Percentiles rank a stretch among this genome's conserved stretches.
phyloP scores from a whole-genome alignment of 2,329 filamentous ascomycete genomes.

The Trichoderma pleuroti region DNA sequence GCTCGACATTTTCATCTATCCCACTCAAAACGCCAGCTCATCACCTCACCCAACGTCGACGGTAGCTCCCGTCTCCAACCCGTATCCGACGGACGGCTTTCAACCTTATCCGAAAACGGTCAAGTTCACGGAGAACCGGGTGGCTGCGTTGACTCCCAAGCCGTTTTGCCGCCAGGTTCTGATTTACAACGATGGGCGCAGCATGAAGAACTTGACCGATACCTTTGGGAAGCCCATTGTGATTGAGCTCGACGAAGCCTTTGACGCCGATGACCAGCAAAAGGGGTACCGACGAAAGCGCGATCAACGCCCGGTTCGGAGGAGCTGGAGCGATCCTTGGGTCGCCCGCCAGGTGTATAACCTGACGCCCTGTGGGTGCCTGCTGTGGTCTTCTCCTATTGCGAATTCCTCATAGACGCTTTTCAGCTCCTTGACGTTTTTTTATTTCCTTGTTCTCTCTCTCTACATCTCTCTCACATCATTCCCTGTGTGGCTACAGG shows the following conservation, averaged over 20 bases:
- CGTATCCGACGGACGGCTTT: conserved; percentile 22
- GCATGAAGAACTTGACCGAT: conserved; percentile 36
- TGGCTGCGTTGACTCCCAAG: conserved; percentile 29
- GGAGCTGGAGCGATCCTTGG: background rate
- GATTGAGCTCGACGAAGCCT: conserved; percentile 36
- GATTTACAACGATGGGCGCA: conserved; percentile 39
- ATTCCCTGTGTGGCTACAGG: background rate
- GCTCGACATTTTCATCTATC: conserved; percentile 56
- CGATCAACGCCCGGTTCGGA: background rate
- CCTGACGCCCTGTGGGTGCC: conserved; percentile 51
- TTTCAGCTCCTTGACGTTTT: background rate
- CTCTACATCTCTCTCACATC: background rate
- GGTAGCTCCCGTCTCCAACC: conserved; percentile 14
- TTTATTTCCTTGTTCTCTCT: background rate
- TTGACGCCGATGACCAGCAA: background rate
- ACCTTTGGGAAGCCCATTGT: conserved; percentile 39
- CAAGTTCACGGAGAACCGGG: conserved; percentile 54
- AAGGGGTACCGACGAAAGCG: background rate
- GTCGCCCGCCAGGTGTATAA: conserved; percentile 29
- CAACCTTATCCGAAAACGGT: conserved; percentile 49
- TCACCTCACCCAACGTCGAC: conserved; percentile 16
- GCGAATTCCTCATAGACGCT: background rate
- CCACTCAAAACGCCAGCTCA: conserved; percentile 47
- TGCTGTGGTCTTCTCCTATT: conserved; percentile 45
- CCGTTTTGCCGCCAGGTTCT: conserved; percentile 49